Percentiles rank a stretch among this genome's conserved stretches.
These are phyloP conservation scores for Pontederia paniculata DNA, from an alignment of 176 grass and related monocot genomes.

Conservation along the genomic window DNA sequence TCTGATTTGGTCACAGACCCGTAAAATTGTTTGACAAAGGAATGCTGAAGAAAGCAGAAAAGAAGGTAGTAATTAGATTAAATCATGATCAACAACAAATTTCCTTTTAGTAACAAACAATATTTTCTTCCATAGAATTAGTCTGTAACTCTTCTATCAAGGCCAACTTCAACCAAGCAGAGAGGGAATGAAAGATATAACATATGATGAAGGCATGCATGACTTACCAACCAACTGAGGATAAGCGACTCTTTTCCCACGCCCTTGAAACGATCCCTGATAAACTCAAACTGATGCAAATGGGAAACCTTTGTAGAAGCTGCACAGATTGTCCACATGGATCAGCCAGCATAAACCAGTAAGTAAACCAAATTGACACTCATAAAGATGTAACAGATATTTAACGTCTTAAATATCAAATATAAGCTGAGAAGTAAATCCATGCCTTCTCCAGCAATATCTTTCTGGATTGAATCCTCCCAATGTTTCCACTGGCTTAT, in stretches of 20 bases:
- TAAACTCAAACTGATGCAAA: constrained; percentile 56
- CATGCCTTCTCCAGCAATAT: constrained; percentile 40
- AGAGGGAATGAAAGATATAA: too few relatives aligned
- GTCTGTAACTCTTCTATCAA: not conserved
- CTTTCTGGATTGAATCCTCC: constrained; percentile 72
- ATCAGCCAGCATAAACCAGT: constrained; percentile 10
- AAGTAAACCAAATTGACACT: constrained; percentile 4
- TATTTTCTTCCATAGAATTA: not conserved
- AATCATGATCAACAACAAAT: not conserved
- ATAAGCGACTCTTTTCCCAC: constrained; percentile 69
- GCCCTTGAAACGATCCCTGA: constrained; percentile 69
- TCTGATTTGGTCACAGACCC: constrained; percentile 62
- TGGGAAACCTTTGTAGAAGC: constrained; percentile 28
- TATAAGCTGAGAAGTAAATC: constrained; percentile 3
- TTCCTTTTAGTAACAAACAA: not conserved
- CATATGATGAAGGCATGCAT: constrained; percentile 7
- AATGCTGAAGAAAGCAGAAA: constrained; percentile 40
- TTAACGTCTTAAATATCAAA: too few relatives aligned
- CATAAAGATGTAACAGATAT: too few relatives aligned
- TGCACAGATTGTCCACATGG: constrained; percentile 12
- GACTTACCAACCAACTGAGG: constrained; percentile 86
- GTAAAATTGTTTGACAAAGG: constrained; percentile 87
- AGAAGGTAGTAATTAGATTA: constrained; percentile 8
- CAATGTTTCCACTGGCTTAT: constrained; percentile 82
- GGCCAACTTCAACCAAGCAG: not conserved